Evolutionary conservation across 345 rosid species (phyloP).

Genomic region (Hibiscus mutabilis): DNA sequence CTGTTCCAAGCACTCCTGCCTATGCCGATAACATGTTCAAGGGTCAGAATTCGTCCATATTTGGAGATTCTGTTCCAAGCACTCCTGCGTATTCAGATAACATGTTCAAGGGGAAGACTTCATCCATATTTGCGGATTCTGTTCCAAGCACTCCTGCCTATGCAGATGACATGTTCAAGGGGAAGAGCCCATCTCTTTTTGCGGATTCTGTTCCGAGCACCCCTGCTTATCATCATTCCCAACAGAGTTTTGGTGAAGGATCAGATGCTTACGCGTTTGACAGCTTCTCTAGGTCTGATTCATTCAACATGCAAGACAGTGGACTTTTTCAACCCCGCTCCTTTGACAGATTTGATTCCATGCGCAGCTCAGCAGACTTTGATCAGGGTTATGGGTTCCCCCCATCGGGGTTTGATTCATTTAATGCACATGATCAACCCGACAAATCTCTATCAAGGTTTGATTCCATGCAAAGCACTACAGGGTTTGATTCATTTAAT

Average conservation of each 20-base stretch:
- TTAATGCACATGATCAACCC: background rate
- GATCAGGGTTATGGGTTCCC: background rate
- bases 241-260: background rate
- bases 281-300: background rate
- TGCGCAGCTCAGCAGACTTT: background rate
- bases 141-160: background rate
- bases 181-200: background rate
- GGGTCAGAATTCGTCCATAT: background rate
- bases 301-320: background rate
- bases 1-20: conserved; percentile 6
- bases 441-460: background rate
- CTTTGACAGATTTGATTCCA: background rate
- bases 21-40: background rate
- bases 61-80: background rate
- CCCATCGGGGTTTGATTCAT: background rate
- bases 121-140: background rate
- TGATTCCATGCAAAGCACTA: background rate
- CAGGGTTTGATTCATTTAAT: background rate
- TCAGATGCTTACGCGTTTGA: background rate
- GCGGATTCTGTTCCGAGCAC: background rate
- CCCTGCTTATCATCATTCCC: background rate
- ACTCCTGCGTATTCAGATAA: background rate
- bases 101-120: background rate
- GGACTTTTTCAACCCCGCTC: background rate
- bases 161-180: background rate